Percentiles rank a stretch among this genome's conserved stretches.
Evolutionary conservation across 257 asterid genomes (phyloP).

Genomic region (Solanum neorickii): DNA sequence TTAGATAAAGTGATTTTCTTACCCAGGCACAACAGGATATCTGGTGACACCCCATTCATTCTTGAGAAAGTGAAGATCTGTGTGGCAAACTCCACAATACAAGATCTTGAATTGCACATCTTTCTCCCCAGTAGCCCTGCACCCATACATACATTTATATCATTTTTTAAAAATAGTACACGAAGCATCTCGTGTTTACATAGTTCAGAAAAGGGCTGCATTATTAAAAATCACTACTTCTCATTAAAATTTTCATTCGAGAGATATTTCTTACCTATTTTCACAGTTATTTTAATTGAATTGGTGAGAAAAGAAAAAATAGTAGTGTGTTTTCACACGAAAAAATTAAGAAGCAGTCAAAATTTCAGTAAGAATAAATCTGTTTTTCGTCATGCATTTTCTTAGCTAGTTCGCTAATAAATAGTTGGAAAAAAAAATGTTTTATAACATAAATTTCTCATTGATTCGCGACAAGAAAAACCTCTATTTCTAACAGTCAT

Average conservation of each 20-base stretch:
- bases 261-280: fast-evolving
- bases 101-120: constrained; percentile 23
- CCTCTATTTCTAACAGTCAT: no score
- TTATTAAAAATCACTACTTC: no score
- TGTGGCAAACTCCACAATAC: constrained; percentile 26
- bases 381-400: neutral
- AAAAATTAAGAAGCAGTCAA: no score
- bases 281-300: no score
- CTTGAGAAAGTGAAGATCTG: constrained; percentile 26
- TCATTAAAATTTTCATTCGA: no score
- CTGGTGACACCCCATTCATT: constrained; percentile 19
- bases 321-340: fast-evolving
- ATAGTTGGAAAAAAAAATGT: no score
- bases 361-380: no score
- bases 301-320: neutral
- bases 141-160: neutral
- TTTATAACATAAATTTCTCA: no score
- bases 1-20: neutral
- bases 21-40: constrained; percentile 32
- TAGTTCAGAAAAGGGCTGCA: fast-evolving
- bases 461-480: neutral
- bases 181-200: neutral
- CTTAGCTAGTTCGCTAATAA: no score
- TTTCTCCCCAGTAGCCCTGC: constrained; percentile 24
- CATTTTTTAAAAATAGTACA: no score